phyloP scores from a whole-genome alignment of 192 early-diverging fungal species.

The Entomortierella beljakovae region DNA sequence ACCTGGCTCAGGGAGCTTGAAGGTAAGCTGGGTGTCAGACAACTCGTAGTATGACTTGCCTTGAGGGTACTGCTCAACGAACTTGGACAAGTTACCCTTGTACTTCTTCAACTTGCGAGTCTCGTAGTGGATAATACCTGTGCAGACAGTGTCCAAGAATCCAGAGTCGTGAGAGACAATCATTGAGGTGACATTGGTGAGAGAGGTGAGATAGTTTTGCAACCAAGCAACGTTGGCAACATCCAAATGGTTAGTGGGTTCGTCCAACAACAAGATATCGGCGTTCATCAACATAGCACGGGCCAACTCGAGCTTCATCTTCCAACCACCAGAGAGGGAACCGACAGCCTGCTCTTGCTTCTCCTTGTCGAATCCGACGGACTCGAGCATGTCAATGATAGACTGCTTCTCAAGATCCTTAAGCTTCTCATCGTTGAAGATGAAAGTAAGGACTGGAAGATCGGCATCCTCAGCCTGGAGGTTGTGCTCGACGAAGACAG shows the following conservation, averaged over 20 bases:
- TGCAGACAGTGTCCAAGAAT: constrained; percentile 85
- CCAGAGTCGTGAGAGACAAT: constrained; percentile 91
- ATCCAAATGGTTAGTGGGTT: constrained; percentile 90
- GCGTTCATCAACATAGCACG: constrained; percentile 88
- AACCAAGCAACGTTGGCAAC: constrained; percentile 70
- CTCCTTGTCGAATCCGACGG: constrained; percentile 77
- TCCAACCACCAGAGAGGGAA: constrained; percentile 89
- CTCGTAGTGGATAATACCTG: constrained; percentile 89
- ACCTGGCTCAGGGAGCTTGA: constrained; percentile 81
- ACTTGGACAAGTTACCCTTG: constrained; percentile 83
- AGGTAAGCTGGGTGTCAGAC: constrained; percentile 68
- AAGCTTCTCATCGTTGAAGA: constrained; percentile 65
- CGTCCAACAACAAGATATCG: constrained; percentile 87
- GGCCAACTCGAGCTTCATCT: constrained; percentile 91
- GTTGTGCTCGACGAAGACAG: constrained; percentile 84
- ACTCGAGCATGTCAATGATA: constrained; percentile 62
- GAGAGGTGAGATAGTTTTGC: constrained; percentile 77
- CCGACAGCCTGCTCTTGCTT: constrained; percentile 75
- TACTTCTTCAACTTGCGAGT: constrained; percentile 79
- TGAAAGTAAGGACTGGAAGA: constrained; percentile 75
- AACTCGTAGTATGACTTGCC: constrained; percentile 83
- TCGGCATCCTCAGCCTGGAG: constrained; percentile 81
- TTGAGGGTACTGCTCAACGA: constrained; percentile 79
- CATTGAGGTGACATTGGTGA: constrained; percentile 83
- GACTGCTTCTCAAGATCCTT: constrained; percentile 66